Evolutionary conservation across 306 rosid species (phyloP), one percentile per base, ranked within the genome.

Genomic region (Trifolium repens): DNA sequence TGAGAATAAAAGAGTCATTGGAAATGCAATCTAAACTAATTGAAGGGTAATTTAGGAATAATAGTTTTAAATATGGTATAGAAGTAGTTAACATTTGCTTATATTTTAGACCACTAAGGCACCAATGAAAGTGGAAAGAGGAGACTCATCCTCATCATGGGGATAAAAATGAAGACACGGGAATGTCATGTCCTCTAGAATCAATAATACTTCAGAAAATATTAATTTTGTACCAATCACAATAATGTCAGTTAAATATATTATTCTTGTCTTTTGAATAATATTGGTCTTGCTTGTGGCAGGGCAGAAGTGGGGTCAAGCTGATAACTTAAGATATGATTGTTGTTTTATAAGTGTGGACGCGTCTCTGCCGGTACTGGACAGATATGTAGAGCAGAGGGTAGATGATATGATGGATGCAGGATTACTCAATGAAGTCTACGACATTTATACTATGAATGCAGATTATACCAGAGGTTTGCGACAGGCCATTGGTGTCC

Each of bases 231-330:
- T 61, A 32, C 0, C 43, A 32, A 61, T 14, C 67, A 32, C 24
- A 11, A 61, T 11, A 15, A 61, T 19, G 47, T 26, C 27, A 53
- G 71, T 26, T 76, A 50, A 26, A 32, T 66, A 9, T 26, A 46
- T 47, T 40, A 0, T 15, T 52, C 22, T 34, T 22, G 39, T 11
- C 52, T 55, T 73, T 47, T 32, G 44, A 75, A 79, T 84, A 55
- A 76, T 81, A 52, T 57, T 71, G 27, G 75, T 71, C 50, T 77
- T 88, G 84, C 79, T 82, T 79, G 89, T 77, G 96, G 84, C 96
- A 90, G 91, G 94, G 86, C 97, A 94, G 98, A 94, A 90, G 70
- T 94, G 98, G 98, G 97, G 97, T 70, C 94, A 79, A 88, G 91
- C 85, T 59, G 91, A 85, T 76, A 83, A 81, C 75, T 90, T 87